A percentile compares a stretch with the other conserved stretches of the same genome.
Evolutionary conservation across 2,329 filamentous ascomycete genomes (phyloP).

Genomic region (Microsporum audouinii): DNA sequence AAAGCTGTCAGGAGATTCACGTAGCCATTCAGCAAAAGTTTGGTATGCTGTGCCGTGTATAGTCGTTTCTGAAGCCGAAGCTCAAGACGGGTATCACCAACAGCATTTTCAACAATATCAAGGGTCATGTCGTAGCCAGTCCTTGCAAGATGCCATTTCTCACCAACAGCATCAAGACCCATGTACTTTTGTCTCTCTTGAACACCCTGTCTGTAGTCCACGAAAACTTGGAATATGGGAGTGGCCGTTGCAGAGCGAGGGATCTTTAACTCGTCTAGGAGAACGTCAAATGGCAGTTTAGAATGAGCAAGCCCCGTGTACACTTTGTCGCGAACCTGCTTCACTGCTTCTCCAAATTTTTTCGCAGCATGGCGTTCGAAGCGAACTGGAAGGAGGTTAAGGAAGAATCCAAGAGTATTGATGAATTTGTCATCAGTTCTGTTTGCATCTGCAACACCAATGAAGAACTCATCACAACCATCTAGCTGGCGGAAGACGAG

Average conservation of each 20-base stretch:
- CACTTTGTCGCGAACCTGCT: constrained; percentile 17
- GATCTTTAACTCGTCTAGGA: constrained; percentile 37
- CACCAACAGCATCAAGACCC: background rate
- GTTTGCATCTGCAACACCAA: constrained; percentile 41
- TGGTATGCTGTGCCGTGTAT: constrained; percentile 22
- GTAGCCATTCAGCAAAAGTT: constrained; percentile 19
- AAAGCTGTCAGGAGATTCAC: constrained; percentile 12
- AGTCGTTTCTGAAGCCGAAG: constrained; percentile 21
- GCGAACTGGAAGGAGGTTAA: constrained; percentile 41
- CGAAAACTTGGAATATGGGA: constrained; percentile 42
- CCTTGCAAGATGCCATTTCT: constrained; percentile 12
- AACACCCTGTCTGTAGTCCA: constrained; percentile 35
- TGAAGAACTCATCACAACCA: constrained; percentile 30
- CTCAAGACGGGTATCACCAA: constrained; percentile 9
- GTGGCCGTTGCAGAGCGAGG: constrained; percentile 28
- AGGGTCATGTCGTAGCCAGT: constrained; percentile 27
- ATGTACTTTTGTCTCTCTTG: constrained; percentile 8
- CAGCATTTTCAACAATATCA: constrained; percentile 28
- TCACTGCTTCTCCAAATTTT: constrained; percentile 25
- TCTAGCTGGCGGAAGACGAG: constrained; percentile 28
- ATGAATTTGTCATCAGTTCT: constrained; percentile 23
- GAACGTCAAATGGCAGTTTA: constrained; percentile 38
- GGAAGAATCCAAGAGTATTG: constrained; percentile 35
- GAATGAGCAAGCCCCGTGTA: constrained; percentile 35
- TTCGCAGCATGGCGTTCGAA: constrained; percentile 22